A percentile compares a stretch with the other conserved stretches of the same genome.
phyloP scores from a whole-genome alignment of 176 grass and related monocot species.

The Rhipidocladum racemiflorum region DNA sequence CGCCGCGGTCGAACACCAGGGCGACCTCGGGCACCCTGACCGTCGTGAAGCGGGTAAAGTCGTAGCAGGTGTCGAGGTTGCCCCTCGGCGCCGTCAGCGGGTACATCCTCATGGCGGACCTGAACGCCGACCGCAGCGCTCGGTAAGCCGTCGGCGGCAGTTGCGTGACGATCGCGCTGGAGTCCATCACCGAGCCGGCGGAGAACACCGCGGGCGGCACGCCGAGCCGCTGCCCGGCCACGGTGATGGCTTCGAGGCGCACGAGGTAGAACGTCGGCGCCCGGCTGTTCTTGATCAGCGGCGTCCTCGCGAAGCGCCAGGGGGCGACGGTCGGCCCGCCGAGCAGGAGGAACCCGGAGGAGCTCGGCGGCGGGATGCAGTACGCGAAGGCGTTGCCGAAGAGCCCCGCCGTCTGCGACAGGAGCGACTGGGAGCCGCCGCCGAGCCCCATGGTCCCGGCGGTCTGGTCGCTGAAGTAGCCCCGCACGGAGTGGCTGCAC shows the following conservation, averaged over 20 bases:
- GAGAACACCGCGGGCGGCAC: conserved; percentile 44
- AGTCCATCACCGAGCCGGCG: conserved; percentile 46
- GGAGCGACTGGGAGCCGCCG: conserved; percentile 40
- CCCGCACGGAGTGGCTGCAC: conserved; percentile 51
- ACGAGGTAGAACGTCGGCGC: conserved; percentile 56
- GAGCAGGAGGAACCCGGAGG: conserved; percentile 51
- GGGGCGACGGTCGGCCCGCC: neutral
- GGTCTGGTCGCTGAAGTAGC: conserved; percentile 33
- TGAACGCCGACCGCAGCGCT: conserved; percentile 53
- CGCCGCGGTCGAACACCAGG: conserved; percentile 28
- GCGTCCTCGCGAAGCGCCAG: conserved; percentile 35
- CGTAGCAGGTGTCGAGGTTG: conserved; percentile 54
- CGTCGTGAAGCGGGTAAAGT: conserved; percentile 34
- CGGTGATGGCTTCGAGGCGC: conserved; percentile 39
- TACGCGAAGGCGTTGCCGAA: conserved; percentile 55
- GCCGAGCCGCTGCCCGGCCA: conserved; percentile 37
- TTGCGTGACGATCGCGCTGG: conserved; percentile 55
- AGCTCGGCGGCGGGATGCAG: conserved; percentile 49
- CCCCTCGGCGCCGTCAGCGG: neutral
- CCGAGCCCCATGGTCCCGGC: conserved; percentile 63
- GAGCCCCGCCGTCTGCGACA: conserved; percentile 37
- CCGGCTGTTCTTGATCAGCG: conserved; percentile 18
- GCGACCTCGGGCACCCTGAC: conserved; percentile 33
- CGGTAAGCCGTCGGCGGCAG: conserved; percentile 52
- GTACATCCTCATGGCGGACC: conserved; percentile 40